Base-by-base conservation (phyloP, 148 eudicot species). In the Heliosperma pusillum region DNA sequence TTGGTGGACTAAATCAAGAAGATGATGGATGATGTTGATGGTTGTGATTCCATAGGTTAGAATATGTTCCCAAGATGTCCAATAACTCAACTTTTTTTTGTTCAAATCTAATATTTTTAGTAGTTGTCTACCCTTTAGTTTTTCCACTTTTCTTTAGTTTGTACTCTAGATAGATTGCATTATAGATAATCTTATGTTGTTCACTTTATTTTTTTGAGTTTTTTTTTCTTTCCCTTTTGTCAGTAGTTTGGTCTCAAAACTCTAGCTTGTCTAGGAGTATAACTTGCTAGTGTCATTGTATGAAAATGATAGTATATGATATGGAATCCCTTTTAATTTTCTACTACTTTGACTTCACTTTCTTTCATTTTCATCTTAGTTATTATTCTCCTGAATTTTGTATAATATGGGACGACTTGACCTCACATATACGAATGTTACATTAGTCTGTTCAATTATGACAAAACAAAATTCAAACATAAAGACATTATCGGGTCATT, bases 181-280 rank as follows among this genome's bases (percentile, higher is more conserved):
- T 81, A 75, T 85, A 81, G 85, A 70, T 68, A 73, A 81, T 83
- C 79, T 83, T 76, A 81, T 71, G 86, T 82, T 86, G 26, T 74
- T 74, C 20, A 33, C 17, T 58, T 69, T 58, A 0, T 40, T 50
- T 62, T 70, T 79, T 71, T 64, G 25, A 62, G 74, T 70, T 80
- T 79, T 63, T 27, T 4, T 68, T 21, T 27, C 1, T 59, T 68
- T 15, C 36, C 17, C 81, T 74, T 79, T 79, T 79, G 74, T 74
- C 70, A 74, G 74, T 79, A 60, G 40, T 65, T 12, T 57, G 62
- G 73, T 56, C 45, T 71, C 60, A 67, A 66, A 42, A 67, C 26
- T 78, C 64, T 58, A 78, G 27, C 60, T 60, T 69, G 17, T 50
- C n/a, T 71, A 59, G 20, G 50, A 30, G 68, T 40, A 40, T 53